phyloP scores from a whole-genome alignment of 2,329 filamentous ascomycete genomes.

The Teratosphaeria epicoccoides region DNA sequence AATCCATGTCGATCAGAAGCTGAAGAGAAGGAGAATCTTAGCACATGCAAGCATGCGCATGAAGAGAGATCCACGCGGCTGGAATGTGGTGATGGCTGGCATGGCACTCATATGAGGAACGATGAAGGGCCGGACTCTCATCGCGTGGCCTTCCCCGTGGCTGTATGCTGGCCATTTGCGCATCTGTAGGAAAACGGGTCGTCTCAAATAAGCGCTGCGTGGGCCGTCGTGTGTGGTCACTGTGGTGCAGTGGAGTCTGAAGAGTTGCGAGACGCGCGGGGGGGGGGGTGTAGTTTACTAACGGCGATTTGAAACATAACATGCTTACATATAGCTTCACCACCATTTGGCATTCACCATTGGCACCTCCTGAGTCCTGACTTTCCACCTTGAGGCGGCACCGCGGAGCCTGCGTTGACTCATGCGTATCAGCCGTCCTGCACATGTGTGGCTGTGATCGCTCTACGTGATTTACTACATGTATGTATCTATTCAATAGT shows the following conservation, averaged over 20 bases:
- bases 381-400: too few species aligned
- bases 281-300: neutral
- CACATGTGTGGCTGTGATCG: too few species aligned
- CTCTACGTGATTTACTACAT: neutral
- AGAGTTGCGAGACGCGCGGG: neutral
- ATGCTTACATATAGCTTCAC: too few species aligned
- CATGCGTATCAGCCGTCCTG: too few species aligned
- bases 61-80: neutral
- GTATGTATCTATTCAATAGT: neutral
- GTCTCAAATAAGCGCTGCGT: neutral
- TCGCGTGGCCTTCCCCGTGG: neutral
- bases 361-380: too few species aligned
- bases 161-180: neutral
- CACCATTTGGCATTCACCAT: too few species aligned
- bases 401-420: too few species aligned
- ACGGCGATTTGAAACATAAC: neutral
- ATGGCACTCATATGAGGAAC: neutral
- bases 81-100: neutral
- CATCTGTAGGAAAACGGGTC: neutral
- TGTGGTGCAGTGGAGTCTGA: neutral
- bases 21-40: neutral
- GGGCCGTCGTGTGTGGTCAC: too few species aligned
- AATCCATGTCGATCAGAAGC: neutral
- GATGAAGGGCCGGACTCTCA: neutral
- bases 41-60: neutral